These are phyloP conservation scores for Thielaviopsis musarum DNA, from an alignment of 2,329 filamentous ascomycete species.

Conservation along the genomic window DNA sequence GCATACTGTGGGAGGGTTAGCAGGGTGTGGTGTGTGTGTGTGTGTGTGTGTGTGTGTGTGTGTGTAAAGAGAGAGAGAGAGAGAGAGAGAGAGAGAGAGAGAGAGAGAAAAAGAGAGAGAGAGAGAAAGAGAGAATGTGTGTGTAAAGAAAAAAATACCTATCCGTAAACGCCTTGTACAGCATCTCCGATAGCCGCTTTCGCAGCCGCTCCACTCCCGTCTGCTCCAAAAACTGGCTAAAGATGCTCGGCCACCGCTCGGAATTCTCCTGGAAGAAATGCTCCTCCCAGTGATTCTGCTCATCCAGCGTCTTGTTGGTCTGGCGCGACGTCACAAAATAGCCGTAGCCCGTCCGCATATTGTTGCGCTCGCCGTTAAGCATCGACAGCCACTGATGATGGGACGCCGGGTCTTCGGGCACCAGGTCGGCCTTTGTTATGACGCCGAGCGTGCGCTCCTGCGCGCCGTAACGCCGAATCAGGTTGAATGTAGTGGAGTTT, in stretches of 20 bases:
- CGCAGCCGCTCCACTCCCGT: slow-evolving; percentile 39
- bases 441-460: slow-evolving; percentile 51
- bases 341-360: slow-evolving; percentile 41
- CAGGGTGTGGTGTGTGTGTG: slow-evolving; percentile 12
- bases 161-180: slow-evolving; percentile 36
- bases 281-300: slow-evolving; percentile 35
- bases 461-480: slow-evolving; percentile 42
- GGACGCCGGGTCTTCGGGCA: slow-evolving; percentile 33
- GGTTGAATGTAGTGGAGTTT: slow-evolving; percentile 52
- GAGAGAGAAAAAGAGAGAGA: too few relatives aligned
- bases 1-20: slow-evolving; percentile 21
- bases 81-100: too few relatives aligned
- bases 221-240: slow-evolving; percentile 29
- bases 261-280: slow-evolving; percentile 29
- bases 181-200: slow-evolving; percentile 32
- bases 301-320: slow-evolving; percentile 34
- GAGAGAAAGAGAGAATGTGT: too few relatives aligned
- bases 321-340: slow-evolving; percentile 66
- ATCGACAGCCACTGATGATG: slow-evolving; percentile 44
- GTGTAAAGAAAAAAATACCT: slow-evolving; percentile 29
- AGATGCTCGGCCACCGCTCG: slow-evolving; percentile 30
- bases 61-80: too few relatives aligned
- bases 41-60: background rate
- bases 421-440: slow-evolving; percentile 68
- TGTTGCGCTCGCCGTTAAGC: slow-evolving; percentile 42